phyloP scores from a whole-genome alignment of 768 basidiomycete genomes.

The Auricularia sp. region DNA sequence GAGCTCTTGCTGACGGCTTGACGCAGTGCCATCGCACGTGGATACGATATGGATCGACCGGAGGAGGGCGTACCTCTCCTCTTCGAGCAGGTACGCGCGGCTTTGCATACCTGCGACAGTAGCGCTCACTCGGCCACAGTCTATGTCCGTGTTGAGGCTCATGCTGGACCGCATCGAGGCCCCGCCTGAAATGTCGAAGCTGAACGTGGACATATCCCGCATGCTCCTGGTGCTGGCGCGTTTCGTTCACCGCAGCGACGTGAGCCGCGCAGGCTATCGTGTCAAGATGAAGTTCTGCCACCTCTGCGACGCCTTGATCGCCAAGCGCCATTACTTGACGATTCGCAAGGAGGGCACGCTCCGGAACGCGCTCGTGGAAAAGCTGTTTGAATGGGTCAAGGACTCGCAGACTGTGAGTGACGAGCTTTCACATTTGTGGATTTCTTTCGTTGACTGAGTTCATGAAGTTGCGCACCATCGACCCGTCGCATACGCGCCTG shows the following conservation, averaged over 20 bases:
- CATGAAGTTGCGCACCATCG: constrained; percentile 4
- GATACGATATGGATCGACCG: neutral
- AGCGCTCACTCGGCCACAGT: constrained; percentile 30
- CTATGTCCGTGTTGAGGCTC: constrained; percentile 64
- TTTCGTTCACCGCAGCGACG: constrained; percentile 51
- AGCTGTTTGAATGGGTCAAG: constrained; percentile 71
- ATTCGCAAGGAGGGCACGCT: constrained; percentile 56
- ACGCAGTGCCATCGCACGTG: neutral
- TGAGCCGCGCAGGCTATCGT: constrained; percentile 36
- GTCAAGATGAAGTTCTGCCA: constrained; percentile 69
- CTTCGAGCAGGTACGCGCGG: constrained; percentile 54
- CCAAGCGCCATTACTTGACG: constrained; percentile 49
- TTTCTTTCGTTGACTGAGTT: neutral
- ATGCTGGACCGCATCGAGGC: constrained; percentile 63
- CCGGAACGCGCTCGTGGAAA: constrained; percentile 65
- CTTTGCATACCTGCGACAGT: neutral
- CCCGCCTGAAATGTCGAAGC: constrained; percentile 48
- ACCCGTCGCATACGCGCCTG: constrained; percentile 15
- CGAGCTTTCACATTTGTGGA: neutral
- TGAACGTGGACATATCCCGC: constrained; percentile 32
- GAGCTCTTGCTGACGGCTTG: constrained; percentile 1
- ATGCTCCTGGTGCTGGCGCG: constrained; percentile 41
- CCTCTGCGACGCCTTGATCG: constrained; percentile 59
- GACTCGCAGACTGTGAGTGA: constrained; percentile 39
- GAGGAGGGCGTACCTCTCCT: constrained; percentile 31